Evolutionary conservation across 2,329 filamentous ascomycete species (phyloP).

Genomic region (Penicillium sp.): DNA sequence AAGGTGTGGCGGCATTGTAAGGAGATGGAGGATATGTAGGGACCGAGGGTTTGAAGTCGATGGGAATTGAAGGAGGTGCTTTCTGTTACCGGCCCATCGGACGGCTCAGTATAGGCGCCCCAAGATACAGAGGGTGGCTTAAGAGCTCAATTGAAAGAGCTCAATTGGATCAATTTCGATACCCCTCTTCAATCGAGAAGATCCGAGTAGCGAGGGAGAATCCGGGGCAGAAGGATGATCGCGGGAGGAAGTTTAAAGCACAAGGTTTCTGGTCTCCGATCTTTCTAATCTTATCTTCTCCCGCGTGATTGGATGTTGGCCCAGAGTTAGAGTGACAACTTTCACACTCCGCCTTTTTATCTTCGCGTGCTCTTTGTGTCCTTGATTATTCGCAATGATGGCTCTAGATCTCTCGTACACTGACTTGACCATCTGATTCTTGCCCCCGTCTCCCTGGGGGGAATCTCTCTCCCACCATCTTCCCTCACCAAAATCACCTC

Average conservation of each 20-base stretch:
- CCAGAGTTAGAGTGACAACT: conserved; percentile 9
- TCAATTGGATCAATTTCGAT: conserved; percentile 14
- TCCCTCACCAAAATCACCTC: conserved; percentile 6
- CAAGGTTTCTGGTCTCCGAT: conserved; percentile 37
- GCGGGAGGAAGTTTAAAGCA: not conserved
- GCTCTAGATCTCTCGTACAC: conserved; percentile 12
- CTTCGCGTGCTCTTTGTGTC: conserved; percentile 2
- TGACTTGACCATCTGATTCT: conserved; percentile 12
- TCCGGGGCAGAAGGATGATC: conserved; percentile 7
- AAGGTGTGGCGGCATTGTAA: conserved; percentile 71
- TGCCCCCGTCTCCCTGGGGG: conserved; percentile 4
- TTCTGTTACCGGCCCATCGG: conserved; percentile 20
- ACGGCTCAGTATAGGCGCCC: conserved; percentile 4
- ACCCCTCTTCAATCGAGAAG: not conserved
- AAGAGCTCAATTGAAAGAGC: conserved; percentile 14
- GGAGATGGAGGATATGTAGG: conserved; percentile 5
- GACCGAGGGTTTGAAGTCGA: conserved; percentile 1
- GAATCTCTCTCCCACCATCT: conserved; percentile 5
- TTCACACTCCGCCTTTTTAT: not conserved
- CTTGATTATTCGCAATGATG: conserved; percentile 17
- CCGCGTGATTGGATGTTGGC: conserved; percentile 26
- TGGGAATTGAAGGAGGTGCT: conserved; percentile 12
- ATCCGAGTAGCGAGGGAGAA: not conserved
- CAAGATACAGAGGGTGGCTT: not conserved
- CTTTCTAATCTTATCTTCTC: conserved; percentile 42